A percentile compares a stretch with the other conserved stretches of the same genome.
Evolutionary conservation across 768 basidiomycete species (phyloP).

Genomic region (Phaeolepiota aurea): DNA sequence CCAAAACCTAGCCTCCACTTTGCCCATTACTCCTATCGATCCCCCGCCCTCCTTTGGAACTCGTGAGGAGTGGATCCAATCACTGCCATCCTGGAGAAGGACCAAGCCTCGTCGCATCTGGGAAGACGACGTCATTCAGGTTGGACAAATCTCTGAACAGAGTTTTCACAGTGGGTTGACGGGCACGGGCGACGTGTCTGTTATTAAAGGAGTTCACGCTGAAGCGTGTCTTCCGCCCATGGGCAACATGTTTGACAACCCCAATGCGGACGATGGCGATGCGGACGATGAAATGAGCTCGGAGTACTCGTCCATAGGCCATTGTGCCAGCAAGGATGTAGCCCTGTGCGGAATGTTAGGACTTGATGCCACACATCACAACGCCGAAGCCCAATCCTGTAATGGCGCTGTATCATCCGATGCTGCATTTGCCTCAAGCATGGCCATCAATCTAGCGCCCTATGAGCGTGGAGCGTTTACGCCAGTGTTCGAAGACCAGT

Average conservation of each 20-base stretch:
- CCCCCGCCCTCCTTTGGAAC: constrained; percentile 58
- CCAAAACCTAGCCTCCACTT: constrained; percentile 45
- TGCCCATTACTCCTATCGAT: constrained; percentile 51
- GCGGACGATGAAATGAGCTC: constrained; percentile 38
- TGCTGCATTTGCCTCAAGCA: background rate
- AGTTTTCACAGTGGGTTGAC: constrained; percentile 72
- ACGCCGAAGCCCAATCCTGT: constrained; percentile 16
- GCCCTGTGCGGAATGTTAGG: constrained; percentile 5
- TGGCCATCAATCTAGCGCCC: background rate
- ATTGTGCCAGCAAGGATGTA: constrained; percentile 23
- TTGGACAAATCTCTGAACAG: constrained; percentile 28
- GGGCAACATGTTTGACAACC: constrained; percentile 18
- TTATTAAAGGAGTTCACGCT: constrained; percentile 82
- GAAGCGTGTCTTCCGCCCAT: constrained; percentile 82
- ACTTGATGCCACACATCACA: constrained; percentile 18
- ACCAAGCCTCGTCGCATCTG: constrained; percentile 59
- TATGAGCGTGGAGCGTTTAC: constrained; percentile 32
- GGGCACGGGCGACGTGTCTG: constrained; percentile 66
- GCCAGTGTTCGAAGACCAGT: constrained; percentile 58
- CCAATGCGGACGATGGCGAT: constrained; percentile 20
- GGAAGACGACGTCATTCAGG: constrained; percentile 40
- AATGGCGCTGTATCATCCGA: constrained; percentile 1
- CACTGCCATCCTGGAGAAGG: constrained; percentile 65
- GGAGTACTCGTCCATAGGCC: constrained; percentile 26
- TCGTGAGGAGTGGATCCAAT: constrained; percentile 68